Percentiles rank a stretch among this genome's conserved stretches.
Evolutionary conservation across 208 protist species (phyloP).

Genomic region (Acanthamoeba lenticulata): DNA sequence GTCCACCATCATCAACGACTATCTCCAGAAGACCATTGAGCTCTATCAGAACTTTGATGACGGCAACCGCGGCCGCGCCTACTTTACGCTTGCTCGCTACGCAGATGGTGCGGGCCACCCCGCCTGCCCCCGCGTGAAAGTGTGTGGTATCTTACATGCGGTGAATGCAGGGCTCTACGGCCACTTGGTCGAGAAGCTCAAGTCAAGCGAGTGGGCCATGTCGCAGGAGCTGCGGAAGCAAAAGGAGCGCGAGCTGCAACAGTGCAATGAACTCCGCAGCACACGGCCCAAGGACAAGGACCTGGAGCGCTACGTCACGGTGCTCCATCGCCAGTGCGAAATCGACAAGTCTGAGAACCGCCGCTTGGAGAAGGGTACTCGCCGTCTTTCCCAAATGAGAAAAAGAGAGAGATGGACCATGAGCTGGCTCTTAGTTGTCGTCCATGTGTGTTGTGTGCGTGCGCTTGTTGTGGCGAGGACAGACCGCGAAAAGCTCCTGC

Average conservation of each 20-base stretch:
- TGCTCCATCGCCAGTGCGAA: constrained; percentile 51
- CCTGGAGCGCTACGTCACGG: not conserved
- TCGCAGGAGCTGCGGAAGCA: constrained; percentile 63
- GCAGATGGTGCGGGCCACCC: not conserved
- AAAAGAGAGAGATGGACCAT: not conserved
- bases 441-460: not conserved
- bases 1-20: constrained; percentile 55
- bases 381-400: not conserved
- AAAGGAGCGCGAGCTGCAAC: constrained; percentile 65
- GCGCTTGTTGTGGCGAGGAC: not conserved
- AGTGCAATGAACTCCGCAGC: constrained; percentile 4
- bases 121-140: not conserved
- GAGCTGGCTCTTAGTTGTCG: not conserved
- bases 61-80: constrained; percentile 49
- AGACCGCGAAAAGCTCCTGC: constrained; percentile 64
- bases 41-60: constrained; percentile 58
- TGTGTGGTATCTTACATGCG: not conserved
- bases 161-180: constrained; percentile 27
- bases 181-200: constrained; percentile 66
- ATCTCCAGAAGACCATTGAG: constrained; percentile 58
- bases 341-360: constrained; percentile 62
- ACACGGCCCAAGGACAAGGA: constrained; percentile 59
- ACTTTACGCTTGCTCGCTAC: constrained; percentile 60
- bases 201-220: constrained; percentile 71
- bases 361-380: constrained; percentile 6